Evolutionary conservation across 768 basidiomycete species (phyloP).

Genomic region (Tulasnella sp.): DNA sequence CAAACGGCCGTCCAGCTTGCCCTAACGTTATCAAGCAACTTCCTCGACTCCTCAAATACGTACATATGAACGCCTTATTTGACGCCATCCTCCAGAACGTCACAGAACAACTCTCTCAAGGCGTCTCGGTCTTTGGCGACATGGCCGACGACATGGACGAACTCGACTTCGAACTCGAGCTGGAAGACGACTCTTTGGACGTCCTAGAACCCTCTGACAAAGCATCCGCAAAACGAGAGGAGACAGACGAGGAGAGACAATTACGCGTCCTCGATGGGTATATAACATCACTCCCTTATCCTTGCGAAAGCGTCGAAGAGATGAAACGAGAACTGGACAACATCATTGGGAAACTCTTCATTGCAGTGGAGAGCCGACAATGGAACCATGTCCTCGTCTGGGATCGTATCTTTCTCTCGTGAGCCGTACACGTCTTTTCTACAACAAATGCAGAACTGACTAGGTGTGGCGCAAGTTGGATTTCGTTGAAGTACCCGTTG

Average conservation of each 20-base stretch:
- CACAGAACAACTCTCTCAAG: too few species aligned
- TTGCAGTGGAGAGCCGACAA: slow-evolving; percentile 62
- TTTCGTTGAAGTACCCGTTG: slow-evolving; percentile 71
- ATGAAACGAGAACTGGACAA: slow-evolving; percentile 59
- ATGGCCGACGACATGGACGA: slow-evolving; percentile 53
- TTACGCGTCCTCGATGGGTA: slow-evolving; percentile 9
- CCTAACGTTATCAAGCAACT: too few species aligned
- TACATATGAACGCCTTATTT: too few species aligned
- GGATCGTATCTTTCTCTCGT: slow-evolving; percentile 75
- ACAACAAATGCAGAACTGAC: neutral
- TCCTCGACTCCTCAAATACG: too few species aligned
- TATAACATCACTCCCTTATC: slow-evolving; percentile 41
- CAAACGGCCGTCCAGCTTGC: too few species aligned
- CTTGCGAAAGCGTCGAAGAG: slow-evolving; percentile 54
- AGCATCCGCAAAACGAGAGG: neutral
- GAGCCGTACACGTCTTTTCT: slow-evolving; percentile 3
- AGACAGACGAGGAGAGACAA: slow-evolving; percentile 14
- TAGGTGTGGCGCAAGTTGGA: slow-evolving; percentile 43
- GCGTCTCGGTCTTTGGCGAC: slow-evolving; percentile 7
- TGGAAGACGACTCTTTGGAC: slow-evolving; percentile 25
- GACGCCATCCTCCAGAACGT: too few species aligned
- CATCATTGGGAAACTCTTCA: slow-evolving; percentile 53
- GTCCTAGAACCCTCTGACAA: slow-evolving; percentile 22
- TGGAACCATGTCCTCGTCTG: slow-evolving; percentile 64
- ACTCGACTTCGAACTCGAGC: slow-evolving; percentile 32